Percentiles rank a stretch among this genome's conserved stretches.
These are phyloP conservation scores for Calophaca sinica DNA, from an alignment of 306 rosid species.

Conservation along the genomic window DNA sequence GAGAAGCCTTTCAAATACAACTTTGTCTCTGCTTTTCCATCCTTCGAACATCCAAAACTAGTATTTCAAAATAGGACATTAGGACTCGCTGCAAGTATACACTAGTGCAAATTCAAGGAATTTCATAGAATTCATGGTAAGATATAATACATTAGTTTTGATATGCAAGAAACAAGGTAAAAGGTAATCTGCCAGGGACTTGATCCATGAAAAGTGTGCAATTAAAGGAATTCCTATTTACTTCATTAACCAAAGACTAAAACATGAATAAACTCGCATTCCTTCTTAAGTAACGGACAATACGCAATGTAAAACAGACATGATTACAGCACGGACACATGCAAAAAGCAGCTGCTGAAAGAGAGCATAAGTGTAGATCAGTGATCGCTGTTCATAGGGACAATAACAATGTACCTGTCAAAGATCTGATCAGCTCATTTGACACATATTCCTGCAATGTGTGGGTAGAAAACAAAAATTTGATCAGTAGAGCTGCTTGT, in stretches of 20 bases:
- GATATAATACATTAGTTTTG: background rate
- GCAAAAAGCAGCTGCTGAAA: conserved; percentile 34
- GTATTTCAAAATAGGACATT: background rate
- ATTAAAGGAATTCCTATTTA: conserved; percentile 23
- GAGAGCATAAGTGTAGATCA: conserved; percentile 16
- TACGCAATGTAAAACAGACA: conserved; percentile 24
- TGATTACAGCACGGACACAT: conserved; percentile 28
- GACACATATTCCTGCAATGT: conserved; percentile 96
- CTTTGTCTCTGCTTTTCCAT: background rate
- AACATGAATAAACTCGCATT: conserved; percentile 32
- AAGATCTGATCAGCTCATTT: conserved; percentile 93
- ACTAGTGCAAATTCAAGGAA: background rate
- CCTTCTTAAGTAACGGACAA: conserved; percentile 2
- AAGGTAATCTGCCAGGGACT: conserved; percentile 19
- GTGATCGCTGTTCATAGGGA: background rate
- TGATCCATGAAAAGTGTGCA: conserved; percentile 4
- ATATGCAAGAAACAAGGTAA: conserved; percentile 22
- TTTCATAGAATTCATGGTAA: conserved; percentile 14
- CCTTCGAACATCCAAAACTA: conserved; percentile 12
- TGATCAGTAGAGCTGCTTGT: conserved; percentile 89
- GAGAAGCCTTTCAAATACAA: conserved; percentile 18
- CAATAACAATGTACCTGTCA: conserved; percentile 70
- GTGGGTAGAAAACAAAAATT: conserved; percentile 91
- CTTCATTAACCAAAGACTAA: conserved; percentile 18
- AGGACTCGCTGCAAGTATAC: background rate